These are phyloP conservation scores for Zea luxurians DNA, from an alignment of 176 grass and related monocot genomes.

Conservation along the genomic window DNA sequence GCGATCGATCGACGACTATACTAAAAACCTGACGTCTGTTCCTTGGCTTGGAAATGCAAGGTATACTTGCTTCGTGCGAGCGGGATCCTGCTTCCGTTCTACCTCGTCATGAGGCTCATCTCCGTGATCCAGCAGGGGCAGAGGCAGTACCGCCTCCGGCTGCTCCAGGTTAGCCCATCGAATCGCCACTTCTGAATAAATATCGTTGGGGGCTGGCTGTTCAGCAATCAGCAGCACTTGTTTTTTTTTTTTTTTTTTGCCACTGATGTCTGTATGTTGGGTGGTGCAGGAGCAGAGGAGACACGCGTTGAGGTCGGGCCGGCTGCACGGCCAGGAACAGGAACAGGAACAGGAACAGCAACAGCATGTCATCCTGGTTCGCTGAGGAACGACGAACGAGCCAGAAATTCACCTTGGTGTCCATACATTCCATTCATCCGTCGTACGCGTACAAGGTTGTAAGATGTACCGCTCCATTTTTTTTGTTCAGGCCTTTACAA, in stretches of 20 bases:
- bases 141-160: conserved; percentile 48
- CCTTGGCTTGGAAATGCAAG: conserved; percentile 43
- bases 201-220: background rate
- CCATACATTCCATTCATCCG: background rate
- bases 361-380: conserved; percentile 34
- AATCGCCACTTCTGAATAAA: background rate
- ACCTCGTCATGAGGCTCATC: conserved; percentile 61
- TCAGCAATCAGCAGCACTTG: background rate
- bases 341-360: conserved; percentile 25
- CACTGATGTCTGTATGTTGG: background rate
- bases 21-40: background rate
- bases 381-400: background rate
- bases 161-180: conserved; percentile 47
- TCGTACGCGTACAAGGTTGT: conserved; percentile 3
- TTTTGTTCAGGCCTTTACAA: background rate
- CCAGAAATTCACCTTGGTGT: background rate
- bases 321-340: conserved; percentile 9
- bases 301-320: conserved; percentile 15
- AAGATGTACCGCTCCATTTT: background rate
- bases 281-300: conserved; percentile 44
- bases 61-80: conserved; percentile 61
- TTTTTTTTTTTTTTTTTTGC: background rate
- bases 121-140: conserved; percentile 60
- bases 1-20: background rate
- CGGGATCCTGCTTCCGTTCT: conserved; percentile 73